Base-by-base conservation (phyloP, 495 filamentous ascomycete genomes). In the Aspergillus sclerotiicarbonarius region DNA sequence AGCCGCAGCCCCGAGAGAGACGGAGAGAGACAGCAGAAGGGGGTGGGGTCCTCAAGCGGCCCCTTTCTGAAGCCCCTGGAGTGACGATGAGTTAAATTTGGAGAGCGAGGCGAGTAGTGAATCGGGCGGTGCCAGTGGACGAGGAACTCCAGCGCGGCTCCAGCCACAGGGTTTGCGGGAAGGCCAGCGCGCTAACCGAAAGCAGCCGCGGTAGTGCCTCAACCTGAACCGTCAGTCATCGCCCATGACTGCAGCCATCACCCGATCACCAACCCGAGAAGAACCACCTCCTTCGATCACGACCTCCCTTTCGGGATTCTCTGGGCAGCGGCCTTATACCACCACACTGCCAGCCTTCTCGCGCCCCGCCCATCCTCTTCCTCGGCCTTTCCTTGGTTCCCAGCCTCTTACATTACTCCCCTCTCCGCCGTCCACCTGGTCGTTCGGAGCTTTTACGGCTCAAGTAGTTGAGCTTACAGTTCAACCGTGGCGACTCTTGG, bases 401-500 rank as follows among this genome's bases (percentile, higher is more conserved):
- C 56, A 49, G 39, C 32, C 47, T 51, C 37, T 53, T 48, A 58
- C 61, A 52, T 67, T 72, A 57, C 54, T 54, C 65, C 54, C 54
- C 63, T 58, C 62, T 65, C 67, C 60, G 58, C 64, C 56, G 51
- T 51, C 65, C 59, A 61, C 62, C 67, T 71, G 67, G 66, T 72
- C 64, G 63, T 69, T 62, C 51, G 62, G 61, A 68, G 68, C 67
- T 67, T 72, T 71, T 68, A 67, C 54, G 67, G 73, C 78, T 66
- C 75, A 76, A 57, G 66, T 69, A 67, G 71, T 63, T 67, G 59
- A 76, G 59, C 63, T 65, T 67, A 45, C 69, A 70, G 70, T 76
- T 64, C 66, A 66, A 72, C 67, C 67, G 78, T 81, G 81, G 78
- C 80, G 75, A 76, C 69, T 65, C 64, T 66, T 67, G 70, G 70